Base-by-base conservation (phyloP, 2,329 filamentous ascomycete species). In the Aspergillus caelatus region DNA sequence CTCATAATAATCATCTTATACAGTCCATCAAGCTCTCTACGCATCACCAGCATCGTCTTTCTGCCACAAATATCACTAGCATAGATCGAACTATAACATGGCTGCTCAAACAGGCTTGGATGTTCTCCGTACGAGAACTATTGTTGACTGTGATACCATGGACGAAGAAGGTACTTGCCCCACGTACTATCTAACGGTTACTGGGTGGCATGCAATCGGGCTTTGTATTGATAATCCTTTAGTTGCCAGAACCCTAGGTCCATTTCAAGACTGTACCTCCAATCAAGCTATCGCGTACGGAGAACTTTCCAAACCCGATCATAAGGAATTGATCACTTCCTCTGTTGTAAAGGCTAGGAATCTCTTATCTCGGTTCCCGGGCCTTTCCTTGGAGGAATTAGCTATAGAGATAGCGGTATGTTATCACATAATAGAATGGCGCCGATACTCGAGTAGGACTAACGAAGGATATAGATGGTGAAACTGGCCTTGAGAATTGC, bases 401-500 rank as follows among this genome's bases (percentile, higher is more conserved):
- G 84, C 84, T 2, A 82, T 86, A 4, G 86, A 89, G 62, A 79
- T 86, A 64, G 81, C 85, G 70, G 84, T 86, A 74, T 16, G 77
- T 59, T 32, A 7, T 14, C 19, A 30, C 10, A 11, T n/a, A 19
- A 30, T 12, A 2, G 9, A 4, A 3, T 4, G 23, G 19, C 23
- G 14, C 7, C 19, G 16, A 26, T 5, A 7, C 32, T 23, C 14
- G 14, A 43, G 52, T 32, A 41, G 19, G 28, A 45, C 56, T 62
- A 12, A 66, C 6, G 12, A 26, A 9, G 1, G 8, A 10, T 34
- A 58, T 43, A 86, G 84, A 87, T 86, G 81, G 80, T 87, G 14
- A 83, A 81, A 67, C 73, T 89, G 23, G 82, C 85, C 28, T 72
- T 87, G 2, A 75, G 71, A n/a, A 84, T 88, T 43, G 76, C 80